phyloP scores from a whole-genome alignment of 306 rosid species.

The Morella rubra region DNA sequence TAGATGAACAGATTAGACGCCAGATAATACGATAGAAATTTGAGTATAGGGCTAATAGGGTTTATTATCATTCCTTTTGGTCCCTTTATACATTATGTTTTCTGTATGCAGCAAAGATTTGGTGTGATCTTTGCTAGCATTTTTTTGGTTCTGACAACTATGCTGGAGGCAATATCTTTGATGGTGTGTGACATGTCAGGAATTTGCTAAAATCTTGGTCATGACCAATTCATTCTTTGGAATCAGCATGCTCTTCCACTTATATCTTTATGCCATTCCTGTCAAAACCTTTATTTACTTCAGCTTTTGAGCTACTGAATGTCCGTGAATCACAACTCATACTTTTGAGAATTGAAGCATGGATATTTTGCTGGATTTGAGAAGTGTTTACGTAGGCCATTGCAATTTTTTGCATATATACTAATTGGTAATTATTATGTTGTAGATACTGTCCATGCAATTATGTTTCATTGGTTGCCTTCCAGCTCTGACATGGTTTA shows the following conservation, averaged over 20 bases:
- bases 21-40: background rate
- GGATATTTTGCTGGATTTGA: background rate
- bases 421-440: background rate
- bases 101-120: background rate
- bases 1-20: background rate
- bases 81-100: background rate
- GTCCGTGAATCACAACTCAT: background rate
- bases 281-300: background rate
- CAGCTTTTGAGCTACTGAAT: background rate
- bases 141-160: background rate
- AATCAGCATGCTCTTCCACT: background rate
- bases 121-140: background rate
- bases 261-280: background rate
- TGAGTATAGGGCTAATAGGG: background rate
- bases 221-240: background rate
- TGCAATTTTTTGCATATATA: background rate
- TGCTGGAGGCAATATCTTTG: background rate
- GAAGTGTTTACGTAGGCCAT: background rate
- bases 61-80: background rate
- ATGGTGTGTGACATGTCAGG: background rate
- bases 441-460: background rate
- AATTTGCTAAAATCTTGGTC: background rate
- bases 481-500: conserved; percentile 19
- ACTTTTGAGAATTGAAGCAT: background rate
- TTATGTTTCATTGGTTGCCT: background rate